A percentile compares a stretch with the other conserved stretches of the same genome.
Conservation (phyloP, 2,329 filamentous ascomycete genomes). For the Clarireedia monteithiana region DNA sequence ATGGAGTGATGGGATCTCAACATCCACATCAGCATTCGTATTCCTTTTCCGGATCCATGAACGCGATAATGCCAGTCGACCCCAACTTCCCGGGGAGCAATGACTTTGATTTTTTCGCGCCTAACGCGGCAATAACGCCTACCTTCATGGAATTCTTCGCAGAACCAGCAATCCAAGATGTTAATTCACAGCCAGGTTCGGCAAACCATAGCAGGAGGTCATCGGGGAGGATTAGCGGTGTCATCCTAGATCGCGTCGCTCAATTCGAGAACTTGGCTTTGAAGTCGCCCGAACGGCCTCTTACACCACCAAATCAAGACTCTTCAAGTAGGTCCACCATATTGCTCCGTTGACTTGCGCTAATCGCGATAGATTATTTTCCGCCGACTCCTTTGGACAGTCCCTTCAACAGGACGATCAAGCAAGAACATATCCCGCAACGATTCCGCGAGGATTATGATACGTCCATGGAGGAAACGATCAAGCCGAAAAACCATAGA, state of each 20-base stretch:
- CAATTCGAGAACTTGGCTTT: slow-evolving; percentile 49
- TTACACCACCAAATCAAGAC: slow-evolving; percentile 56
- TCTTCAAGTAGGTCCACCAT: slow-evolving; percentile 43
- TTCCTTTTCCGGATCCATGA: slow-evolving; percentile 37
- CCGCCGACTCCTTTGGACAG: slow-evolving; percentile 63
- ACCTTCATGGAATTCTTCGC: slow-evolving; percentile 28
- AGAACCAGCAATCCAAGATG: slow-evolving; percentile 17
- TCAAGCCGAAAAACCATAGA: slow-evolving; percentile 46
- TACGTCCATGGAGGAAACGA: slow-evolving; percentile 58
- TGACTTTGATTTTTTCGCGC: slow-evolving; percentile 26
- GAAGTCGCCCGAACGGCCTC: slow-evolving; percentile 41
- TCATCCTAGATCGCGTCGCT: slow-evolving; percentile 50
- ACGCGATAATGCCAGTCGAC: slow-evolving; percentile 31
- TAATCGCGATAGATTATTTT: slow-evolving; percentile 45
- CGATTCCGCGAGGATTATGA: slow-evolving; percentile 56
- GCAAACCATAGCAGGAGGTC: slow-evolving; percentile 23
- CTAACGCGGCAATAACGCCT: slow-evolving; percentile 22
- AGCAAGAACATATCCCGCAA: slow-evolving; percentile 29
- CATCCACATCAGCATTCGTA: slow-evolving; percentile 18
- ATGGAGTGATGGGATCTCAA: slow-evolving; percentile 22
- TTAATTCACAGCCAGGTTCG: slow-evolving; percentile 16
- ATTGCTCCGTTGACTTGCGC: not conserved
- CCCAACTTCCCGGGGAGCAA: slow-evolving; percentile 26
- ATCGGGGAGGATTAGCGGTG: slow-evolving; percentile 48
- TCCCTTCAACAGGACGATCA: slow-evolving; percentile 40